A percentile compares a stretch with the other conserved stretches of the same genome.
These are phyloP conservation scores for Bonia amplexicaulis DNA, from an alignment of 176 grass and related monocot species.

Conservation along the genomic window DNA sequence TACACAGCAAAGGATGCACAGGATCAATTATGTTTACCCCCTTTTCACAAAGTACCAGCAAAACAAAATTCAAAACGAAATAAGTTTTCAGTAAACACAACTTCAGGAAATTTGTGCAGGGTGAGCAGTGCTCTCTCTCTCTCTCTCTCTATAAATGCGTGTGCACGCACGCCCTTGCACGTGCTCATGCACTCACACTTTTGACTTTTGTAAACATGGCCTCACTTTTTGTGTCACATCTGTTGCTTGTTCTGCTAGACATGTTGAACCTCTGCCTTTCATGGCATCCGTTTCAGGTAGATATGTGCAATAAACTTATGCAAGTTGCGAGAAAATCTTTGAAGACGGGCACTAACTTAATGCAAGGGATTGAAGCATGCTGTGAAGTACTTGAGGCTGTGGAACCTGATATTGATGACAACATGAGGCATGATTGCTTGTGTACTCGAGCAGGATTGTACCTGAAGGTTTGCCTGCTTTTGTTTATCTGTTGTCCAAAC, in stretches of 20 bases:
- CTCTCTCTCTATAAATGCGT: not conserved
- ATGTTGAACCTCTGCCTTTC: slow-evolving; percentile 42
- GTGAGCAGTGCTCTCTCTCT: slow-evolving; percentile 30
- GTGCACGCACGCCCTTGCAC: not conserved
- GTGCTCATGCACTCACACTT: not conserved
- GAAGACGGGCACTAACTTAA: slow-evolving; percentile 46
- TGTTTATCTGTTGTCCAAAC: slow-evolving; percentile 15
- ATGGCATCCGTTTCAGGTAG: slow-evolving; percentile 61
- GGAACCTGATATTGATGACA: slow-evolving; percentile 46
- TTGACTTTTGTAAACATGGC: not conserved
- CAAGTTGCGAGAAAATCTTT: slow-evolving; percentile 53
- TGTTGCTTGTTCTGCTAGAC: slow-evolving; percentile 9
- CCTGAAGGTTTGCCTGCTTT: slow-evolving; percentile 67
- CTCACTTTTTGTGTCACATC: not conserved
- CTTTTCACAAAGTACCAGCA: slow-evolving; percentile 46
- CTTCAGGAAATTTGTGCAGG: slow-evolving; percentile 50
- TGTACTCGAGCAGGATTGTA: slow-evolving; percentile 80
- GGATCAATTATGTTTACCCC: slow-evolving; percentile 51
- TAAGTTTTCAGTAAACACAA: slow-evolving; percentile 24
- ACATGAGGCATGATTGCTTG: slow-evolving; percentile 58
- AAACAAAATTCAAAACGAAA: slow-evolving; percentile 19
- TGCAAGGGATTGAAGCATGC: slow-evolving; percentile 79
- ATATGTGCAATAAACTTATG: slow-evolving; percentile 68
- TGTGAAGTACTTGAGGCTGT: slow-evolving; percentile 69
- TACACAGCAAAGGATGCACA: slow-evolving; percentile 60